Conservation (phyloP, 768 basidiomycete species). For the Floccularia luteovirens region DNA sequence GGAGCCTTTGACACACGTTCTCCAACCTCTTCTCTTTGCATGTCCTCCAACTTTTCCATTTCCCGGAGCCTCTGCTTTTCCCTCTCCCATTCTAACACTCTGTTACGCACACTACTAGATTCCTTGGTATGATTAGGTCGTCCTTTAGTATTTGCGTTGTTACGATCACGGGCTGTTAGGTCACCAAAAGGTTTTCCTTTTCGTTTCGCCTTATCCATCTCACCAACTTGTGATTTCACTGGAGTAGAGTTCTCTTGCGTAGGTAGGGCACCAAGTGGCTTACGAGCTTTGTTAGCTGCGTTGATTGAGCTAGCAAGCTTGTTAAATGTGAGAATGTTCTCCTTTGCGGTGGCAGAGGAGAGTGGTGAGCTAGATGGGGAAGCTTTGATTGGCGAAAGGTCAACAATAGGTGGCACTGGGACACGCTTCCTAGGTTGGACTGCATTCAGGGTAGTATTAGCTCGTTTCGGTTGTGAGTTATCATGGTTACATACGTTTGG, state of each 20-base stretch:
- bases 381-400: constrained; percentile 47
- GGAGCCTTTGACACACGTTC: background rate
- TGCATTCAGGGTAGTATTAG: constrained; percentile 7
- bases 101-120: constrained; percentile 45
- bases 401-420: constrained; percentile 21
- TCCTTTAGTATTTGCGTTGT: constrained; percentile 13
- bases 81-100: constrained; percentile 72
- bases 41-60: constrained; percentile 55
- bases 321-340: constrained; percentile 28
- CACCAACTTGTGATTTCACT: constrained; percentile 6
- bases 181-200: constrained; percentile 28
- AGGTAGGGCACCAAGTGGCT: constrained; percentile 2
- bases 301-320: constrained; percentile 9
- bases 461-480: background rate
- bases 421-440: constrained; percentile 30
- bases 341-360: constrained; percentile 25
- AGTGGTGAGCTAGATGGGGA: constrained; percentile 37
- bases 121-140: constrained; percentile 23
- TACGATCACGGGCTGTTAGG: constrained; percentile 25
- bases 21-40: constrained; percentile 32
- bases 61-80: constrained; percentile 65
- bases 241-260: constrained; percentile 4
- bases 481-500: constrained; percentile 25
- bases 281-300: constrained; percentile 3
- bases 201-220: constrained; percentile 12